Percentiles rank a stretch among this genome's conserved stretches.
phyloP scores from a whole-genome alignment of 2,329 filamentous ascomycete species.

The Exutisphaerella laricina region DNA sequence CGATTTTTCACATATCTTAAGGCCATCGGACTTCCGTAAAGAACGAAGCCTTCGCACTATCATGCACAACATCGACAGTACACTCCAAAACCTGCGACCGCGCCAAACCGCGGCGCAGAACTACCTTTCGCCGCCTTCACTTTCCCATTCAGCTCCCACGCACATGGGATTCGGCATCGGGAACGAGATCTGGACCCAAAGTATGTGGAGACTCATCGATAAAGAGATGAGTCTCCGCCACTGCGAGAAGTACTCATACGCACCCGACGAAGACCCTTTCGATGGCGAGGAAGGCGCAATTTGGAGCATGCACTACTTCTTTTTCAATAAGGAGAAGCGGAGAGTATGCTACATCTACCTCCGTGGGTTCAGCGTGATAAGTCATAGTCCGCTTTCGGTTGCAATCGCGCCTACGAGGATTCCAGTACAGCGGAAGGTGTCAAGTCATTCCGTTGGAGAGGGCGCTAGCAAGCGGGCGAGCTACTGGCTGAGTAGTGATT shows the following conservation, averaged over 20 bases:
- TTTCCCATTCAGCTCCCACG: slow-evolving; percentile 24
- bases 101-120: slow-evolving; percentile 20
- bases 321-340: slow-evolving; percentile 90
- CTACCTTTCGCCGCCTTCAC: slow-evolving; percentile 26
- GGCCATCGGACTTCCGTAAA: slow-evolving; percentile 82
- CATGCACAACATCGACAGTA: slow-evolving; percentile 82
- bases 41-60: slow-evolving; percentile 74
- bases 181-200: slow-evolving; percentile 64
- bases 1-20: slow-evolving; percentile 88
- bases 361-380: slow-evolving; percentile 76
- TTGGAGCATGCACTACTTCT: slow-evolving; percentile 95
- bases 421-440: slow-evolving; percentile 24
- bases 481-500: slow-evolving; percentile 77
- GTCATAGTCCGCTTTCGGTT: slow-evolving; percentile 50
- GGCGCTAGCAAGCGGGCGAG: slow-evolving; percentile 73
- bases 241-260: slow-evolving; percentile 85
- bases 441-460: slow-evolving; percentile 36
- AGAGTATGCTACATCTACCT: slow-evolving; percentile 92
- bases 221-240: slow-evolving; percentile 90
- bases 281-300: slow-evolving; percentile 88
- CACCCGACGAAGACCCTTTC: slow-evolving; percentile 83
- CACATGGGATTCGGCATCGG: slow-evolving; percentile 22
- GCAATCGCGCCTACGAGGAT: slow-evolving; percentile 41
- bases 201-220: slow-evolving; percentile 88
- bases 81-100: slow-evolving; percentile 78